These are phyloP conservation scores for Coleophoma cylindrospora DNA, from an alignment of 2,329 filamentous ascomycete species.

Conservation along the genomic window DNA sequence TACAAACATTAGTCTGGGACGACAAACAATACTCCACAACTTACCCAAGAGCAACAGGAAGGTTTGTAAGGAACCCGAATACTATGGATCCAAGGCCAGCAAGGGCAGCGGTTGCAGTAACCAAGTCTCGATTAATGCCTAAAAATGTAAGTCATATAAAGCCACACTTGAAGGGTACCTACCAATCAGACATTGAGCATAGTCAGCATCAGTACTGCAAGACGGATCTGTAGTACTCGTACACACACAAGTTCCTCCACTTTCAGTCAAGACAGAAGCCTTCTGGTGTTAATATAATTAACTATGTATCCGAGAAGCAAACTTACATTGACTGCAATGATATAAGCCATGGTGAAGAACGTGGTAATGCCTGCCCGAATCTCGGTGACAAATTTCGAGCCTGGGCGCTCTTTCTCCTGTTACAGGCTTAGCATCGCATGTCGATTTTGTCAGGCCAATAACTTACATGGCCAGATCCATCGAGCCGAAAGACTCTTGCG, in stretches of 20 bases:
- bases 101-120: conserved; percentile 80
- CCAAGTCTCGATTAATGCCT: conserved; percentile 69
- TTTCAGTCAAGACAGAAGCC: conserved; percentile 67
- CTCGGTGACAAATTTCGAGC: conserved; percentile 70
- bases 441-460: not conserved
- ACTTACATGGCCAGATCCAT: conserved; percentile 63
- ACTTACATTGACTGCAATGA: conserved; percentile 66
- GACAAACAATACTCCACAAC: conserved; percentile 13
- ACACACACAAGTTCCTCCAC: conserved; percentile 71
- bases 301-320: not conserved
- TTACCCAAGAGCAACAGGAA: conserved; percentile 72
- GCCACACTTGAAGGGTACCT: not conserved
- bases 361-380: conserved; percentile 76
- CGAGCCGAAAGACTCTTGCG: conserved; percentile 60
- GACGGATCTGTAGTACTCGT: conserved; percentile 27
- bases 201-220: conserved; percentile 29
- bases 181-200: conserved; percentile 36
- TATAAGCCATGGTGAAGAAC: conserved; percentile 79
- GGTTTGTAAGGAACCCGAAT: conserved; percentile 78
- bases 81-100: conserved; percentile 68
- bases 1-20: conserved; percentile 20
- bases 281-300: conserved; percentile 29
- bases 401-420: conserved; percentile 62
- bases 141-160: conserved; percentile 3
- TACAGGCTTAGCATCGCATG: not conserved